Conservation (phyloP, 257 asterid genomes). For the Marsdenia floribunda region DNA sequence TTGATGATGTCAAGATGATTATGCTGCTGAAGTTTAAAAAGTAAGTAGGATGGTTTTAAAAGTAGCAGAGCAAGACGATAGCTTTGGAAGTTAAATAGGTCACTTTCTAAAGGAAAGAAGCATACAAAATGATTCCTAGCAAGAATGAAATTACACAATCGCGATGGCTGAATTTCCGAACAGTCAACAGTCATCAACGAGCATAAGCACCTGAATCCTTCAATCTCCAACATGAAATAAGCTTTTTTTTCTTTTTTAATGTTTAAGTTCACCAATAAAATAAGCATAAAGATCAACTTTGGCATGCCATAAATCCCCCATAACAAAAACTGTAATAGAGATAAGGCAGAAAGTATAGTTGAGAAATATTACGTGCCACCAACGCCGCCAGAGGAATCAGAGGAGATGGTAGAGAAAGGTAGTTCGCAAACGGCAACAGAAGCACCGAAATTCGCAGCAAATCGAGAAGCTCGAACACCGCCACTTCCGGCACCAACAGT, state of each 20-base stretch:
- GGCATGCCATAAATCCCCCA: background rate
- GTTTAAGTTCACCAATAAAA: background rate
- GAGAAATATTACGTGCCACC: constrained; percentile 74
- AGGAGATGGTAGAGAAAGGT: constrained; percentile 84
- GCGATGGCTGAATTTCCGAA: background rate
- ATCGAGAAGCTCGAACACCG: constrained; percentile 95
- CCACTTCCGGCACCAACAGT: constrained; percentile 99
- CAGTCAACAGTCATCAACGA: background rate
- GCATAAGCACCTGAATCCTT: background rate
- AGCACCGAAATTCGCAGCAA: constrained; percentile 89
- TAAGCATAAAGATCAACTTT: background rate
- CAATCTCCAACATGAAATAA: background rate
- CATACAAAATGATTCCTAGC: background rate
- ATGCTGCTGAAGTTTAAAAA: too few relatives aligned
- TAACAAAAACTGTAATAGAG: background rate
- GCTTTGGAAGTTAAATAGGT: background rate
- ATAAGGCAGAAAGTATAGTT: background rate
- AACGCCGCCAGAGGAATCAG: constrained; percentile 81
- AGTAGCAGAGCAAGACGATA: background rate
- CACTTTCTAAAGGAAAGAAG: background rate
- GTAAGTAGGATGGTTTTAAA: too few relatives aligned
- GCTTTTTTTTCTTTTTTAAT: too few relatives aligned
- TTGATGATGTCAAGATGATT: too few relatives aligned
- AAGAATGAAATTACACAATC: background rate
- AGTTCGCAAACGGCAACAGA: constrained; percentile 90